These are phyloP conservation scores for Globisporangium abappressorium DNA, from an alignment of 352 stramenopile species.

Conservation along the genomic window DNA sequence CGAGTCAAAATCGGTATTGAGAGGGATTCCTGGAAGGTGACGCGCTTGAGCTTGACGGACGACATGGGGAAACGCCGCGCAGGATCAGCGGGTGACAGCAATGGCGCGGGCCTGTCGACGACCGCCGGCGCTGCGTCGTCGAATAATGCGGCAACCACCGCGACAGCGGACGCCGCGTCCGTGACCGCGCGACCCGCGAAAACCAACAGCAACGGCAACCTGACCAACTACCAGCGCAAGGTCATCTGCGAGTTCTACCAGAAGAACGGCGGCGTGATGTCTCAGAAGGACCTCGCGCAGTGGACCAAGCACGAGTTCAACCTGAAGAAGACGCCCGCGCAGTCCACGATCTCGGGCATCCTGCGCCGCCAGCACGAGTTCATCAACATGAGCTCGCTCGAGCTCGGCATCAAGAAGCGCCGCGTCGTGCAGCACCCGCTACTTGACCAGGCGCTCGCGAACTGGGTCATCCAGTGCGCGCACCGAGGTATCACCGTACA, in stretches of 20 bases:
- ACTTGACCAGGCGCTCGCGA: conserved; percentile 75
- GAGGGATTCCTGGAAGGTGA: background rate
- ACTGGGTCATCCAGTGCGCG: conserved; percentile 86
- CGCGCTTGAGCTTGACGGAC: conserved; percentile 1
- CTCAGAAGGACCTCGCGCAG: conserved; percentile 82
- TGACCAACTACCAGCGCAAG: conserved; percentile 84
- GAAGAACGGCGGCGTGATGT: conserved; percentile 78
- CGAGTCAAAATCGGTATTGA: conserved; percentile 17
- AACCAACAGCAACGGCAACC: conserved; percentile 60
- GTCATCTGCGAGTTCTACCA: conserved; percentile 84
- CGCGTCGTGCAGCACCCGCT: conserved; percentile 78
- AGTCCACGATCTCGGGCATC: conserved; percentile 85
- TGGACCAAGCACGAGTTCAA: conserved; percentile 87
- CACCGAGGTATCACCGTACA: conserved; percentile 76
- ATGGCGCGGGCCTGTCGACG: background rate
- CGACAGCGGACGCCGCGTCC: background rate
- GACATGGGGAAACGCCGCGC: conserved; percentile 17
- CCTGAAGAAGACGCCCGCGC: conserved; percentile 75
- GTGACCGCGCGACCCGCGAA: background rate
- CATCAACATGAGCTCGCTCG: conserved; percentile 78
- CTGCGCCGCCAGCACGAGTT: conserved; percentile 80
- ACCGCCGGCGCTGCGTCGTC: background rate
- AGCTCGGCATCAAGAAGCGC: conserved; percentile 81
- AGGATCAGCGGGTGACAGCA: background rate
- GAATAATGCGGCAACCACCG: background rate